phyloP scores from a whole-genome alignment of 805 yeast genomes.

The Barnettozyma siamensis region DNA sequence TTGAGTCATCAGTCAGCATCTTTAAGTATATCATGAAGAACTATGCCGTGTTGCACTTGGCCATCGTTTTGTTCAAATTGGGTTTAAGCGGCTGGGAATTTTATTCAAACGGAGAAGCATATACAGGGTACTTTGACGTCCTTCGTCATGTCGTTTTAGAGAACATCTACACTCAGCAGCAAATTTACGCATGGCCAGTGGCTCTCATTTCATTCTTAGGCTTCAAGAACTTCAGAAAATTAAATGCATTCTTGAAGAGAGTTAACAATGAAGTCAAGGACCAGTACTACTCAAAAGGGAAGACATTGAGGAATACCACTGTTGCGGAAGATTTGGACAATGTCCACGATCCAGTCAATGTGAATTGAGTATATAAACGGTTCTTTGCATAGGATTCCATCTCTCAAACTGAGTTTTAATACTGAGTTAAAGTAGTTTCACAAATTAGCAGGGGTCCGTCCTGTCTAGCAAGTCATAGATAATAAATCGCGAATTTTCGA shows the following conservation, averaged over 20 bases:
- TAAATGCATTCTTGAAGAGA: slow-evolving; percentile 7
- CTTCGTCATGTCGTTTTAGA: slow-evolving; percentile 9
- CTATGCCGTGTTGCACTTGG: slow-evolving; percentile 3
- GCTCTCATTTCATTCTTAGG: slow-evolving; percentile 7
- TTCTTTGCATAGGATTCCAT: no score
- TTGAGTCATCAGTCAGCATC: not conserved
- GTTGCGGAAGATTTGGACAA: not conserved
- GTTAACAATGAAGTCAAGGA: slow-evolving; percentile 46
- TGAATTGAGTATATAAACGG: no score
- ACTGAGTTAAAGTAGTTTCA: no score
- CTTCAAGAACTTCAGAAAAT: not conserved
- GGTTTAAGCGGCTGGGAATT: slow-evolving; percentile 17
- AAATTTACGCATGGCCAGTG: slow-evolving; percentile 21
- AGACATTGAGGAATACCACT: slow-evolving; percentile 37
- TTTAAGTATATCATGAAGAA: slow-evolving; percentile 3
- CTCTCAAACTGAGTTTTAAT: no score
- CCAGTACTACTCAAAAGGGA: slow-evolving; percentile 51
- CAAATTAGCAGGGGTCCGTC: no score
- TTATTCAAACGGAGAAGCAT: slow-evolving; percentile 10
- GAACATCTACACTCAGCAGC: not conserved
- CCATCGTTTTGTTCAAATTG: slow-evolving; percentile 16
- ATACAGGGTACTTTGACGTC: slow-evolving; percentile 15
- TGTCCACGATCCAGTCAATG: not conserved
- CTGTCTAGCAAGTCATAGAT: no score
- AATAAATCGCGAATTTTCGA: not conserved